phyloP scores from a whole-genome alignment of 2,329 filamentous ascomycete genomes.

The Neofusicoccum parvum region DNA sequence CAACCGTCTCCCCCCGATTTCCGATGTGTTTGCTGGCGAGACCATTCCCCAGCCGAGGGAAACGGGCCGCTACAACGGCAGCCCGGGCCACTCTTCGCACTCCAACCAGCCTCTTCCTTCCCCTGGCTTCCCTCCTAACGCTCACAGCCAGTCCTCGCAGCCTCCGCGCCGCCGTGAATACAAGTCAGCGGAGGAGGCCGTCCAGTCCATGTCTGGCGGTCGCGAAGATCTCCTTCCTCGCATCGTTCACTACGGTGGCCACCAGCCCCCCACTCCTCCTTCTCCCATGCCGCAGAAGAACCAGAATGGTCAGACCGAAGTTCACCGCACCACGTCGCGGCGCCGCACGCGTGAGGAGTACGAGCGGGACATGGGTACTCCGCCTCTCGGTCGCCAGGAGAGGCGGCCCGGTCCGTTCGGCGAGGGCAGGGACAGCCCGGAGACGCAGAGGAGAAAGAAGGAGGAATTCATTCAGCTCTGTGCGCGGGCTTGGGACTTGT shows the following conservation, averaged over 20 bases:
- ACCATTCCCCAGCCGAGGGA: slow-evolving; percentile 56
- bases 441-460: slow-evolving; percentile 81
- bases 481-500: slow-evolving; percentile 91
- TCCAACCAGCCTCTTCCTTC: slow-evolving; percentile 73
- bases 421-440: slow-evolving; percentile 79
- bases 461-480: slow-evolving; percentile 89
- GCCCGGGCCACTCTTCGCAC: slow-evolving; percentile 65
- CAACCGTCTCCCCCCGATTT: slow-evolving; percentile 90
- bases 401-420: slow-evolving; percentile 66
- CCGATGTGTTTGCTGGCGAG: slow-evolving; percentile 86
- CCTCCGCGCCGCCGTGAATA: slow-evolving; percentile 76
- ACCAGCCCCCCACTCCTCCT: slow-evolving; percentile 89
- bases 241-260: slow-evolving; percentile 91
- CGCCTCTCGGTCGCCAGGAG: slow-evolving; percentile 71
- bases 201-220: slow-evolving; percentile 87
- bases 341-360: slow-evolving; percentile 86
- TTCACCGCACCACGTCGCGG: slow-evolving; percentile 60
- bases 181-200: slow-evolving; percentile 92
- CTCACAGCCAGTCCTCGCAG: slow-evolving; percentile 45
- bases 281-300: slow-evolving; percentile 65
- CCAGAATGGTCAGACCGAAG: slow-evolving; percentile 26
- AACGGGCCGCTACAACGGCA: slow-evolving; percentile 58
- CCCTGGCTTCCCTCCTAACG: slow-evolving; percentile 67
- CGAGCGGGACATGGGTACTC: slow-evolving; percentile 81
- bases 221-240: slow-evolving; percentile 89